Conservation (phyloP, 2,329 filamentous ascomycete genomes). For the Boeremia lycopersici region DNA sequence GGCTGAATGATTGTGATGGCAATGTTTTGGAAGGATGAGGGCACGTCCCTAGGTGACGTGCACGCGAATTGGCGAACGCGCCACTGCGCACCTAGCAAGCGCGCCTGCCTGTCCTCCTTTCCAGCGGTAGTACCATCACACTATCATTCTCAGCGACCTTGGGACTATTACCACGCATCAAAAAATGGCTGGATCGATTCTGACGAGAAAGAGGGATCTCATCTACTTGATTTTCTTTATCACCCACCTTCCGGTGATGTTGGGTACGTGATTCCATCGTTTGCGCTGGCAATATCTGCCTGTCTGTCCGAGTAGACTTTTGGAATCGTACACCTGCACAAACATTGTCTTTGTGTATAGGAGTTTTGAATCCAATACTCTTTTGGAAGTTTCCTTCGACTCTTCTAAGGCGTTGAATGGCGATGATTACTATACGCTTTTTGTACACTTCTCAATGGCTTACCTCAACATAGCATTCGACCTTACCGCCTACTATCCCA, state of each 20-base stretch:
- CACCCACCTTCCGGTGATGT: slow-evolving; percentile 66
- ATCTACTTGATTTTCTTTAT: slow-evolving; percentile 66
- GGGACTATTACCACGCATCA: neutral
- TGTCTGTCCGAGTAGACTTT: too few species aligned
- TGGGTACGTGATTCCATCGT: slow-evolving; percentile 51
- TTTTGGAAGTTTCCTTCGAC: neutral
- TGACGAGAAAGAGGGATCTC: slow-evolving; percentile 52
- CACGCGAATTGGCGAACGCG: neutral
- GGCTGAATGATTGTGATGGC: neutral
- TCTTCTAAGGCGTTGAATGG: neutral
- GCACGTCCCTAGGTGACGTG: neutral
- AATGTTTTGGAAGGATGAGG: neutral
- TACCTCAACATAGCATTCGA: slow-evolving; percentile 60
- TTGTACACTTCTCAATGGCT: neutral
- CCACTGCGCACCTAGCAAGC: slow-evolving; percentile 2
- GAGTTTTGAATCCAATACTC: too few species aligned
- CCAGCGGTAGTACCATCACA: neutral
- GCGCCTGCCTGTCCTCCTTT: neutral
- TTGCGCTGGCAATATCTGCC: neutral
- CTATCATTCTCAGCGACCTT: neutral
- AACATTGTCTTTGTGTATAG: too few species aligned
- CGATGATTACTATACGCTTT: neutral
- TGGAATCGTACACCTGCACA: too few species aligned
- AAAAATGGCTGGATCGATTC: slow-evolving; percentile 40
- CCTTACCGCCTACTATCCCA: slow-evolving; percentile 64